These are phyloP conservation scores for Senna siamea DNA, from an alignment of 306 rosid genomes.

Conservation along the genomic window DNA sequence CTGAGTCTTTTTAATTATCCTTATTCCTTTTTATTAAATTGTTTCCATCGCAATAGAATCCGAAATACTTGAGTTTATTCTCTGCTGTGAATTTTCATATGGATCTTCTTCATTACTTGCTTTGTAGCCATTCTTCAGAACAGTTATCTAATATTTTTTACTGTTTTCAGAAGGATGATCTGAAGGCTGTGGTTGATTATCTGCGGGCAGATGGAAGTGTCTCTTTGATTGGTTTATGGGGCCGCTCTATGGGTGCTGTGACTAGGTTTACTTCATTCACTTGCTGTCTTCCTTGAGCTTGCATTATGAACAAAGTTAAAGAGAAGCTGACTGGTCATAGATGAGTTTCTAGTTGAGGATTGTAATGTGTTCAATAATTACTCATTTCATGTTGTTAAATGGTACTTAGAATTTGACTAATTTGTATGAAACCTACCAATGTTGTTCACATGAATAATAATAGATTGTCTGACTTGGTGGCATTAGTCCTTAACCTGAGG, in stretches of 20 bases:
- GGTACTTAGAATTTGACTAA: conserved; percentile 3
- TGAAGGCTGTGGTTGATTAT: conserved; percentile 79
- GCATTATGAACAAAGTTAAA: conserved; percentile 19
- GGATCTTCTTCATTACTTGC: conserved; percentile 3
- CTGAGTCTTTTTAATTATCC: neutral
- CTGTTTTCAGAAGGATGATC: conserved; percentile 82
- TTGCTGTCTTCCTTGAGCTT: conserved; percentile 32
- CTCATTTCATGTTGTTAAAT: conserved; percentile 3
- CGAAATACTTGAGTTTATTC: conserved; percentile 15
- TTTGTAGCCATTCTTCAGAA: conserved; percentile 24
- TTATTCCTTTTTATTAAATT: conserved; percentile 19
- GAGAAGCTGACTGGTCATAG: neutral
- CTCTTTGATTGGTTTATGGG: conserved; percentile 97
- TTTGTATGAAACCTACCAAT: conserved; percentile 10
- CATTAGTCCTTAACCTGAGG: too few relatives aligned
- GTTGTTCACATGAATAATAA: too few relatives aligned
- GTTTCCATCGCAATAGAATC: conserved; percentile 13
- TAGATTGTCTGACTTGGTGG: too few relatives aligned
- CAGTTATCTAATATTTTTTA: conserved; percentile 29
- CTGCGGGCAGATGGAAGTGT: conserved; percentile 88
- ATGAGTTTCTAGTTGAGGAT: conserved; percentile 3
- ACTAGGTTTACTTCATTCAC: conserved; percentile 66
- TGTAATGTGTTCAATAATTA: conserved; percentile 28
- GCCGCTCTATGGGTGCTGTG: conserved; percentile 99
- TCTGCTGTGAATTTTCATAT: conserved; percentile 2